Conservation (phyloP, 1,284 basidiomycete genomes). For the Stygiomarasmius scandens region DNA sequence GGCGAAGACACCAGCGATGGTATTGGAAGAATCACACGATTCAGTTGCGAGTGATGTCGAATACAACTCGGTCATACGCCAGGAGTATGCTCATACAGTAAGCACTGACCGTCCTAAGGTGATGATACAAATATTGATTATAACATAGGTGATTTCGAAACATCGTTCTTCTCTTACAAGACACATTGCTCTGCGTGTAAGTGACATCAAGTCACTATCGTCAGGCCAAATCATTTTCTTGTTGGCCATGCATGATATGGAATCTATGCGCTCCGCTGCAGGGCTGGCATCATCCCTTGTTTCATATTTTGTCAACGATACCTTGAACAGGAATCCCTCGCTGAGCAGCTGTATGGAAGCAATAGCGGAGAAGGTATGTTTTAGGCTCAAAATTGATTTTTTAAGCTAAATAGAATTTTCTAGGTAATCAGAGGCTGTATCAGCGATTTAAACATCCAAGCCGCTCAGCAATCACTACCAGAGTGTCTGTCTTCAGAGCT, state of each 20-base stretch:
- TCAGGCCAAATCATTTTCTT: slow-evolving; percentile 89
- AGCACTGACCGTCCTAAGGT: not conserved
- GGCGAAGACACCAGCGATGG: slow-evolving; percentile 83
- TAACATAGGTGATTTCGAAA: slow-evolving; percentile 61
- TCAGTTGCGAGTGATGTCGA: slow-evolving; percentile 89
- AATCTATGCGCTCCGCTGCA: slow-evolving; percentile 82
- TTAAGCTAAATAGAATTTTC: slow-evolving; percentile 9
- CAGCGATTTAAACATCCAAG: slow-evolving; percentile 70
- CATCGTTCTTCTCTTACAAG: slow-evolving; percentile 69
- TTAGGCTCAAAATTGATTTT: not conserved
- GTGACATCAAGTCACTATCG: slow-evolving; percentile 78
- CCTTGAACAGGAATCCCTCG: slow-evolving; percentile 72
- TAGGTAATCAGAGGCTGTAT: slow-evolving; percentile 79
- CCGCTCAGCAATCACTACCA: slow-evolving; percentile 81
- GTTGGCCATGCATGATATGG: slow-evolving; percentile 87
- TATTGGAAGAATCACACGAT: slow-evolving; percentile 84
- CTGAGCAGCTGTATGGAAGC: slow-evolving; percentile 81
- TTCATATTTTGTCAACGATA: slow-evolving; percentile 89
- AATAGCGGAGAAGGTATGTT: slow-evolving; percentile 80
- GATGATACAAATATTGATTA: slow-evolving; percentile 10
- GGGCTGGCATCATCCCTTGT: slow-evolving; percentile 85
- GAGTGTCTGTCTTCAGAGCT: slow-evolving; percentile 76
- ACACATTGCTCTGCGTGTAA: slow-evolving; percentile 69
- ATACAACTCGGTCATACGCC: slow-evolving; percentile 91
- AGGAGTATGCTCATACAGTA: slow-evolving; percentile 82